Percentiles rank a stretch among this genome's conserved stretches.
Conservation (phyloP, 495 filamentous ascomycete genomes). For the Aspergillus coremiiformis region DNA sequence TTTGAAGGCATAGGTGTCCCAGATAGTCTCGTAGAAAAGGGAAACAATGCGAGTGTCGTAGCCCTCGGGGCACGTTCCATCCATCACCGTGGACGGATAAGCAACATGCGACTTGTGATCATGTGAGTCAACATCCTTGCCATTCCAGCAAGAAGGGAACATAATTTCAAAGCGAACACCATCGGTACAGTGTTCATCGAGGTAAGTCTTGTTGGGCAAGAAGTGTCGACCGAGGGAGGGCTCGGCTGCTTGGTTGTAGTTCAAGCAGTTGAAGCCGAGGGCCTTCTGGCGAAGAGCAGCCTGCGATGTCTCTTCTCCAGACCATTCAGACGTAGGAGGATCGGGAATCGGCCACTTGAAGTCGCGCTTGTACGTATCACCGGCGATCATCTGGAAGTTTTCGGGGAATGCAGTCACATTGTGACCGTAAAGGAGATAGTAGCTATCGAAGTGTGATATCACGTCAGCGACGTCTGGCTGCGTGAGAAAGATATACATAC, state of each 20-base stretch:
- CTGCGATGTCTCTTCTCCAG: constrained; percentile 52
- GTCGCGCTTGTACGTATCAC: constrained; percentile 59
- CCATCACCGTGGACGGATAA: constrained; percentile 67
- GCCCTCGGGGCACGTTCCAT: constrained; percentile 67
- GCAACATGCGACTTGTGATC: constrained; percentile 69
- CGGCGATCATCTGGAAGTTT: constrained; percentile 81
- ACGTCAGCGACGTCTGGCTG: background rate
- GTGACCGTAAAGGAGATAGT: constrained; percentile 63
- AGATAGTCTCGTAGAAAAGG: constrained; percentile 86
- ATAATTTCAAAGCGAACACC: constrained; percentile 76
- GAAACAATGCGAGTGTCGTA: constrained; percentile 63
- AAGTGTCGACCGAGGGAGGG: constrained; percentile 70
- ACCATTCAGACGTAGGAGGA: constrained; percentile 66
- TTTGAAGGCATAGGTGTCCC: constrained; percentile 63
- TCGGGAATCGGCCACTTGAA: constrained; percentile 65
- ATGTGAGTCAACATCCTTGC: constrained; percentile 50
- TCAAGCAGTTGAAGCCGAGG: constrained; percentile 85
- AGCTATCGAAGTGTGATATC: constrained; percentile 34
- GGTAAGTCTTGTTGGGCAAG: constrained; percentile 68
- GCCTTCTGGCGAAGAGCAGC: constrained; percentile 67
- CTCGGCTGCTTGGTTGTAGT: constrained; percentile 58
- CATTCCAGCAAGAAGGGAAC: constrained; percentile 93
- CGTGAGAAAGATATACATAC: constrained; percentile 24
- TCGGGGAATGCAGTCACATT: constrained; percentile 69
- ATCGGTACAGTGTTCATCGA: constrained; percentile 68